Percentiles rank a stretch among this genome's conserved stretches.
Evolutionary conservation across 2,329 filamentous ascomycete species (phyloP).

Genomic region (Apiospora rasikravindrae): DNA sequence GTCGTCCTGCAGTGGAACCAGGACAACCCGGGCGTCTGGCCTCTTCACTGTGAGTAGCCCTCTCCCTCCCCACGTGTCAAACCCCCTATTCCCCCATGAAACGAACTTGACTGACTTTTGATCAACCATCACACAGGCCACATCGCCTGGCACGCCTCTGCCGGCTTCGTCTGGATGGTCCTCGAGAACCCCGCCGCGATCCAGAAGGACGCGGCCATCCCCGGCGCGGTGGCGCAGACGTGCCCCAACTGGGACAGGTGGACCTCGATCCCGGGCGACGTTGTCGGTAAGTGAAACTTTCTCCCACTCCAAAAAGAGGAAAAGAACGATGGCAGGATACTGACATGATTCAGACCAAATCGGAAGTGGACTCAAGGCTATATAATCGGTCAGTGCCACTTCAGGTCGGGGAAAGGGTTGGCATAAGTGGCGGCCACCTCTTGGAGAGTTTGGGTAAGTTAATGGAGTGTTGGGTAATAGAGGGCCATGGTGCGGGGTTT

Average conservation of each 20-base stretch:
- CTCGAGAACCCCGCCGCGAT: slow-evolving; percentile 40
- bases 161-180: slow-evolving; percentile 44
- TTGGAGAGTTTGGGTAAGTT: not conserved
- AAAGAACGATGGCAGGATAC: not conserved
- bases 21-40: slow-evolving; percentile 43
- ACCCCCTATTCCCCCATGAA: too few relatives aligned
- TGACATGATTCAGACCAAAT: not conserved
- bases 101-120: not conserved
- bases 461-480: not conserved
- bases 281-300: slow-evolving; percentile 24
- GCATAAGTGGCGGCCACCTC: too few relatives aligned
- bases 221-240: slow-evolving; percentile 25
- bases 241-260: slow-evolving; percentile 28
- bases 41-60: slow-evolving; percentile 35
- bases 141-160: slow-evolving; percentile 43
- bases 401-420: too few relatives aligned
- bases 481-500: not conserved
- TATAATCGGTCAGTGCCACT: too few relatives aligned
- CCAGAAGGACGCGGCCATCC: slow-evolving; percentile 25
- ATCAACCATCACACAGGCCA: slow-evolving; percentile 29
- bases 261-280: slow-evolving; percentile 21
- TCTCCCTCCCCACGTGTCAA: not conserved
- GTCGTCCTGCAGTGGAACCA: slow-evolving; percentile 41
- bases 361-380: not conserved
- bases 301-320: not conserved